Base-by-base conservation (phyloP, 139 green algal genomes). In the Chlamydomonas incerta region DNA sequence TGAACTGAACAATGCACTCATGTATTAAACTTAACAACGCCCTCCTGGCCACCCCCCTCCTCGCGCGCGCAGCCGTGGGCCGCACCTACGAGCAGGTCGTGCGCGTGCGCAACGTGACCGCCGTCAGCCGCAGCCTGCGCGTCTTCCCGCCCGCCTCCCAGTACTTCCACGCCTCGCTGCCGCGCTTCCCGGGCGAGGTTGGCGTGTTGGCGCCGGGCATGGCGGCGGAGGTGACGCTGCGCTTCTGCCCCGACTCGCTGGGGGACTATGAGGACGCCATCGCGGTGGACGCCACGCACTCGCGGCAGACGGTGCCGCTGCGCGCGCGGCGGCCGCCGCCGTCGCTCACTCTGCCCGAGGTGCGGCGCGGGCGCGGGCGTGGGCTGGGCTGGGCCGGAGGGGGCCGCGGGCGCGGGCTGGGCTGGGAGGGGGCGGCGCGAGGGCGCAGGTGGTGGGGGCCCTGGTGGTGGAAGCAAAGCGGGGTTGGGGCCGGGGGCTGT, bases 261-360 rank as follows among this genome's bases (percentile, higher is more conserved):
- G 91, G 90, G 0, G 93, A 97, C 83, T 96, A 94, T 72, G 86
- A 93, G 41, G 93, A 97, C 81, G 58, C 28, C 21, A 86, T 97
- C 62, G 68, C 35, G 13, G 79, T 97, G 18, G 88, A 94, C 73
- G 94, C 89, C 31, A 86, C 88, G 28, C 14, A 71, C 17, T 80
- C 67, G 14, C 80, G 82, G 17, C 91, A 95, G 72, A 57, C 87
- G 28, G 91, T 96, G 85, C 71, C 67, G 33, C 70, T 96, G 52
- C 28, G 46, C 24, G 93, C 87, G 18, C 81, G 91, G 18, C 71
- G 94, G 29, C 88, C 87, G 67, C 91, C 93, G 34, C 94, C 93
- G 28, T 68, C 55, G 41, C 81, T 97, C 6, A 94, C 86, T 20
- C 71, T 97, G 68, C 85, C 89, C 17, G 63, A 88, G 55, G 88